Conservation (phyloP, 495 filamentous ascomycete genomes). For the Corynascus novoguineensis region DNA sequence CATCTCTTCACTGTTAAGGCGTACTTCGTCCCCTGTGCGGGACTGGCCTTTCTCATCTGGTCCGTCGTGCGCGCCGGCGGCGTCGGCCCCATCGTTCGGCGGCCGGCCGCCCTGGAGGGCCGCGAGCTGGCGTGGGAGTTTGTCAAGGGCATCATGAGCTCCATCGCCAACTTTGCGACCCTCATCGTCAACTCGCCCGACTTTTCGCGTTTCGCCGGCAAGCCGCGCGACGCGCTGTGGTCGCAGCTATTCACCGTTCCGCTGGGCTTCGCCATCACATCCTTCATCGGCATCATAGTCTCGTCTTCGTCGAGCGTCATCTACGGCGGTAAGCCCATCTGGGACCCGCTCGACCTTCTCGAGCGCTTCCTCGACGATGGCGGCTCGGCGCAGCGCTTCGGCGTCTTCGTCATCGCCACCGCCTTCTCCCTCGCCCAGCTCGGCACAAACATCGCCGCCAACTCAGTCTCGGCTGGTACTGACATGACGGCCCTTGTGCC, state of each 20-base stretch:
- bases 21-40: conserved; percentile 76
- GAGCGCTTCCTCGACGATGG: conserved; percentile 67
- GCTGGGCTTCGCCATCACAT: conserved; percentile 78
- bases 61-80: conserved; percentile 76
- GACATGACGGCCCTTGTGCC: conserved; percentile 90
- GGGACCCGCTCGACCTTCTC: conserved; percentile 80
- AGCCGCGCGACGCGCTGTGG: conserved; percentile 80
- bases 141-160: conserved; percentile 77
- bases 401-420: conserved; percentile 78
- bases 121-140: conserved; percentile 73
- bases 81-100: conserved; percentile 77
- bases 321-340: conserved; percentile 66
- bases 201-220: conserved; percentile 79
- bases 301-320: conserved; percentile 80
- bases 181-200: conserved; percentile 84
- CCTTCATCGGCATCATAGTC: conserved; percentile 90
- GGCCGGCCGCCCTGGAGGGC: conserved; percentile 59
- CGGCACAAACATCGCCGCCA: conserved; percentile 91
- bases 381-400: conserved; percentile 70
- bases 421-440: conserved; percentile 85
- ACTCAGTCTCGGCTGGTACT: conserved; percentile 83
- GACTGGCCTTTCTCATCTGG: conserved; percentile 88
- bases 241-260: conserved; percentile 86
- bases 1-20: conserved; percentile 93
- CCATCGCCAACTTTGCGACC: conserved; percentile 90